Base-by-base conservation (phyloP, 2,329 filamentous ascomycete genomes). In the Verticillium nubilum region DNA sequence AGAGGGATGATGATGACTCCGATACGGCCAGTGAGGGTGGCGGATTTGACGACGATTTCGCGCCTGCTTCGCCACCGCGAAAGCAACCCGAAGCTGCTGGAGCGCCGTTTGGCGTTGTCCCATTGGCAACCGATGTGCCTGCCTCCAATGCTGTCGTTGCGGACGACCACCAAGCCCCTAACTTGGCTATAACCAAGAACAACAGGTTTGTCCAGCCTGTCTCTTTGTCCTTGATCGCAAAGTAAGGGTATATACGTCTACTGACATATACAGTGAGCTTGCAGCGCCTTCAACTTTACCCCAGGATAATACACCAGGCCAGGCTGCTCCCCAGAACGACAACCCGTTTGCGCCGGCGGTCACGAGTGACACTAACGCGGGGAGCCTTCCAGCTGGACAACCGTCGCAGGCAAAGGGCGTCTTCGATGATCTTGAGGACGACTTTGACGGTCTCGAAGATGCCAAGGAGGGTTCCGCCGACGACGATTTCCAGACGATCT, bases 21-120 rank as follows among this genome's bases (percentile, higher is more conserved):
- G 92, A 96, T 60, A 89, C 88, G 29, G 88, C 87, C 58, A 90
- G 86, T 61, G 90, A 91, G 54, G 84, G 85, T 55, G 92, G 91
- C 50, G 92, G 93, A 0, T 98, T 98, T 69, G 94, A 96, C 56
- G 95, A 99, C 70, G 89, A 97, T 72, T 98, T 98, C 70, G 88
- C 90, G 0, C 86, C 90, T 15, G 82, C 84, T 2, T 82, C 82
- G 4, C 78, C 80, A 26, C 69, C 72, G 27, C 66, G 70, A 29
- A 79, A 77, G 65, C 58, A 68, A 67, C 33, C 35, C n/a, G 58
- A 62, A 47, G 54, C 15, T 63, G 35, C 25, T 27, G 27, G 17
- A 9, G 17, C 33, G 3, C 23, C 33, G 17, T n/a, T 27, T 3
- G 13, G 12, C 13, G 54, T 19, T n/a, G 33, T 6, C 3, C 4